A percentile compares a stretch with the other conserved stretches of the same genome.
These are phyloP conservation scores for Hondaea fermentalgiana DNA, from an alignment of 108 stramenopile genomes.

Conservation along the genomic window DNA sequence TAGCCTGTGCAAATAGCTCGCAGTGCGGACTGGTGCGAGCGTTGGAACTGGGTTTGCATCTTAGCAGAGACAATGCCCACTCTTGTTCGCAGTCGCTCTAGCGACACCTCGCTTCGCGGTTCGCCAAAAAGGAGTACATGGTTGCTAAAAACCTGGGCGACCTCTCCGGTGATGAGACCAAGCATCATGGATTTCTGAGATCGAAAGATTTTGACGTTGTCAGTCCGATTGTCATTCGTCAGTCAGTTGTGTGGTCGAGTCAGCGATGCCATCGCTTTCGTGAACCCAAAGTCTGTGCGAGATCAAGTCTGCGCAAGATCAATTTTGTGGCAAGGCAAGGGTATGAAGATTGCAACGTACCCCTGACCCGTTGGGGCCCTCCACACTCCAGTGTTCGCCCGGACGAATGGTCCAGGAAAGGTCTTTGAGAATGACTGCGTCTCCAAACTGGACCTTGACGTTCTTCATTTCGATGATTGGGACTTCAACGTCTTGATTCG, in stretches of 20 bases:
- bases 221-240: too few relatives aligned
- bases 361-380: not conserved
- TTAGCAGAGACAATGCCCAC: not conserved
- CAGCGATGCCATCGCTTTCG: too few relatives aligned
- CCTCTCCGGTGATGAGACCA: not conserved
- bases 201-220: too few relatives aligned
- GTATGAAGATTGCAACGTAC: not conserved
- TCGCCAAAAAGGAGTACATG: not conserved
- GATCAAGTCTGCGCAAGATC: not conserved
- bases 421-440: not conserved
- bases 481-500: too few relatives aligned
- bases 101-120: not conserved
- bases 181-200: not conserved
- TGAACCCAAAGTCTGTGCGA: too few relatives aligned
- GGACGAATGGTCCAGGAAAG: not conserved
- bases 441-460: not conserved
- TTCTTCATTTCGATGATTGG: not conserved
- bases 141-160: not conserved
- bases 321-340: not conserved
- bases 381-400: not conserved
- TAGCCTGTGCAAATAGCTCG: not conserved
- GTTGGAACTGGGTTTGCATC: not conserved
- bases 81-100: not conserved
- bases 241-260: too few relatives aligned
- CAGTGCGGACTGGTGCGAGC: not conserved